Evolutionary conservation across 1,139 yeast species (phyloP), one percentile per base, ranked within the genome.

Genomic region (Suhomyces ambrosiae): DNA sequence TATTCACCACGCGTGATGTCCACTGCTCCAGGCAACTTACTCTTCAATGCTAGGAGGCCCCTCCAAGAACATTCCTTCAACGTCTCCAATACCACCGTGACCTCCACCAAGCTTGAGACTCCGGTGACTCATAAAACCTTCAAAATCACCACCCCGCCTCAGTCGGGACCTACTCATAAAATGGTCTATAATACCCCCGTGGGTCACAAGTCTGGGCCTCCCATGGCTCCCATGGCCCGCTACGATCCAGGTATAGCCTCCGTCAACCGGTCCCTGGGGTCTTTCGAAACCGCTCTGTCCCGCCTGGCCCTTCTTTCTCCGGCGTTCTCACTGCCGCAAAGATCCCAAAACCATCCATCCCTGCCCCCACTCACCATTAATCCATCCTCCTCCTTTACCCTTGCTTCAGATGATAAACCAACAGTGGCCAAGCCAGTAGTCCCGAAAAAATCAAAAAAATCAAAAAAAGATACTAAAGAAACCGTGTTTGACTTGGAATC

Each of bases 251-350:
- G 29, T 15, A 38, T 37, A 18, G 34, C 33, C 14, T 31, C 42
- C 16, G 36, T 34, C 22, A 28, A 38, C 26, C 37, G 26, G 13
- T 7, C 28, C 9, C 11, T 22, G 7, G 35, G 27, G 21, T 15
- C 34, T 10, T 7, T 17, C 22, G 31, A 27, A n/a, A 47, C 40
- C 32, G 35, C 36, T 5, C 23, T 31, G 12, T 28, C 28, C 3
- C 23, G 30, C 8, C 32, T 53, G 32, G 57, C 57, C 21, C 60
- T 60, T 35, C 61, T 71, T 40, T 71, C 76, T 10, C 80, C 80
- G 0, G 79, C 76, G 15, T 70, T 71, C 42, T 74, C 77, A 26
- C 73, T 76, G 10, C 80, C 75, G 7, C 71, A 61, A 35, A 27
- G 21, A 21, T 4, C 23, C 7, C n/a, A n/a, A n/a, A 24, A 11